Percentiles rank a stretch among this genome's conserved stretches.
Conservation (phyloP, 129 eudicot genomes). For the Artemisia argyi region DNA sequence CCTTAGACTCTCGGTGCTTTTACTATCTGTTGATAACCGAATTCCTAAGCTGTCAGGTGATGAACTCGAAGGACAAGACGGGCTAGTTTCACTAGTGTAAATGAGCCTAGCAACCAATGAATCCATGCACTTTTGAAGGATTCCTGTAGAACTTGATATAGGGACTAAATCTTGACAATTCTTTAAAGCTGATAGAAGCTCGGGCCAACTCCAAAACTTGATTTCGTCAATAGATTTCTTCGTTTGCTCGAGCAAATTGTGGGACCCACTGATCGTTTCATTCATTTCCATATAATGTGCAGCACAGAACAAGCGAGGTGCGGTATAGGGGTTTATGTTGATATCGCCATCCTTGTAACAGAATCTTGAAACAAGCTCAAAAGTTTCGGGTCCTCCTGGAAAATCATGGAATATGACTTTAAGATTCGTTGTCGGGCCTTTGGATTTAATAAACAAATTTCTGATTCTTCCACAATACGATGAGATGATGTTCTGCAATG, state of each 20-base stretch:
- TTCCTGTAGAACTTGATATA: constrained; percentile 26
- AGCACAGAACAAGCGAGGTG: constrained; percentile 41
- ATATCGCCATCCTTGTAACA: constrained; percentile 72
- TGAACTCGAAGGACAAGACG: constrained; percentile 67
- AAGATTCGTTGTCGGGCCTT: constrained; percentile 31
- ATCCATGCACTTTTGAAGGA: constrained; percentile 53
- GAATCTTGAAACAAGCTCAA: constrained; percentile 81
- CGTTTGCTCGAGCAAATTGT: constrained; percentile 52
- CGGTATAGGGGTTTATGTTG: constrained; percentile 44
- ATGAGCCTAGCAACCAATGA: constrained; percentile 56
- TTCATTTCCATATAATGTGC: constrained; percentile 80
- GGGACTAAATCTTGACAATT: constrained; percentile 40
- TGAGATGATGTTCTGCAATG: constrained; percentile 58
- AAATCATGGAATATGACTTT: constrained; percentile 79
- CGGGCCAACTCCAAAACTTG: constrained; percentile 76
- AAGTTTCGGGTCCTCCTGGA: constrained; percentile 80
- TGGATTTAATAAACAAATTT: constrained; percentile 55
- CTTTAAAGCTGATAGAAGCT: constrained; percentile 56
- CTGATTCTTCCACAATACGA: constrained; percentile 61
- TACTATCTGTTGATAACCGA: constrained; percentile 70
- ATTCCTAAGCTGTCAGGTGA: constrained; percentile 70
- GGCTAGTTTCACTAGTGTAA: constrained; percentile 60
- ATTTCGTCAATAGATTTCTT: constrained; percentile 59
- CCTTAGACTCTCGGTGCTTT: constrained; percentile 74
- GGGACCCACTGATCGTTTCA: constrained; percentile 36